These are phyloP conservation scores for Heritiera littoralis DNA, from an alignment of 345 rosid genomes.

Conservation along the genomic window DNA sequence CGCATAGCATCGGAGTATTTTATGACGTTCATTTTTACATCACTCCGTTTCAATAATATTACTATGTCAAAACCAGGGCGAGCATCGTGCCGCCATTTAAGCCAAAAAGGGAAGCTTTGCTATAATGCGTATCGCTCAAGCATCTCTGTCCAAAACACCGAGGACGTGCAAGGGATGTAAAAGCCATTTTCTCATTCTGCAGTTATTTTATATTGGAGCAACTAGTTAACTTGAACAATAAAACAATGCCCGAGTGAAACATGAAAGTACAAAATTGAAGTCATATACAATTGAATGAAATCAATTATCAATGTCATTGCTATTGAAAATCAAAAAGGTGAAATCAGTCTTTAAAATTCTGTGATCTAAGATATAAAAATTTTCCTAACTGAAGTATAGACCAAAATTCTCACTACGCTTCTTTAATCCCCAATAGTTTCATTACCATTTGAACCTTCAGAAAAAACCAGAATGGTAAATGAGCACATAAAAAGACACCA, in stretches of 20 bases:
- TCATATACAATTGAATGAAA: constrained; percentile 37
- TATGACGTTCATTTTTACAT: background rate
- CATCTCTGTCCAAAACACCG: background rate
- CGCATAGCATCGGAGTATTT: background rate
- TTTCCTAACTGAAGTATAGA: constrained; percentile 24
- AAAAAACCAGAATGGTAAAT: constrained; percentile 15
- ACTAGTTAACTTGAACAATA: constrained; percentile 16
- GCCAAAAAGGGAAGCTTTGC: background rate
- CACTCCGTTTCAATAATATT: background rate
- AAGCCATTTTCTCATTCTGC: background rate
- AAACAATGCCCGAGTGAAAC: background rate
- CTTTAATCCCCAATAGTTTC: constrained; percentile 19
- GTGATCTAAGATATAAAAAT: constrained; percentile 30
- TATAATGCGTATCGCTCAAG: background rate
- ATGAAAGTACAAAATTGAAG: background rate
- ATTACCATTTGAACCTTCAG: constrained; percentile 33
- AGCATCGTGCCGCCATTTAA: background rate
- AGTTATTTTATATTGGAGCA: background rate
- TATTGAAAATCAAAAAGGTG: constrained; percentile 3
- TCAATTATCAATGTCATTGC: constrained; percentile 20
- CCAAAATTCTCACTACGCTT: constrained; percentile 35
- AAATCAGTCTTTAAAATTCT: constrained; percentile 8
- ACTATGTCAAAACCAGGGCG: background rate
- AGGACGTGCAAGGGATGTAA: background rate
- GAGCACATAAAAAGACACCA: constrained; percentile 10